Evolutionary conservation across 2,329 filamentous ascomycete genomes (phyloP), one percentile per base, ranked within the genome.

Genomic region (Didymella pomorum): DNA sequence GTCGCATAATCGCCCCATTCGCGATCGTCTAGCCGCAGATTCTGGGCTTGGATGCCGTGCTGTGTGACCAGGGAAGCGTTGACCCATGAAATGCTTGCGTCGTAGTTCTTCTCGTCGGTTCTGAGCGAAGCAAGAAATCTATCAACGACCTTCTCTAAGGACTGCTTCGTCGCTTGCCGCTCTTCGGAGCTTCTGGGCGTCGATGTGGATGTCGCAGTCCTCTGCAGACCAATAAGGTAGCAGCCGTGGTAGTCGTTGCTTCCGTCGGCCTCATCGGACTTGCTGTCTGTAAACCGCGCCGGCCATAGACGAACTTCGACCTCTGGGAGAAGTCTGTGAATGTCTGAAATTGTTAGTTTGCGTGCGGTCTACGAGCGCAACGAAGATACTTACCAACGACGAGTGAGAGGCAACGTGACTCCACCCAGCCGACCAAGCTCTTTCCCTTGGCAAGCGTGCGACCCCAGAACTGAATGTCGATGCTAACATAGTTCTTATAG

Each of bases 401-500:
- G 31, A 90, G 75, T 57, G 80, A 76, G 2, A 86, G 79, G 53
- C 83, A 86, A 53, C 84, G 81, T 8, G 85, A 87, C 66, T 89
- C 87, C 2, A 90, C 72, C 87, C 87, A 89, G 11, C 85, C 85
- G 0, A 89, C 76, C 46, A 88, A 81, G 12, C 79, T 77, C 20
- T 82, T 83, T 1, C 86, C 84, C 52, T 82, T 85, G 1, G 80
- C 75, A 1, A 81, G 74, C 2, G 85, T 86, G 7, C 82, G 75
- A 1, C 86, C 87, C 88, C 88, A 90, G 72, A 87, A 90, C 45
- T 87, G 85, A 1, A 86, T 80, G 56, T 88, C 84, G 50, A 90
- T 81, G 65, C 84, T 85, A 56, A 87, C 74, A 66, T 87, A 90
- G 51, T 77, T 83, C 53, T 78, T 81, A 70, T 84, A 85, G 0